phyloP scores from a whole-genome alignment of 345 rosid genomes.

The Gossypium rotundifolium region DNA sequence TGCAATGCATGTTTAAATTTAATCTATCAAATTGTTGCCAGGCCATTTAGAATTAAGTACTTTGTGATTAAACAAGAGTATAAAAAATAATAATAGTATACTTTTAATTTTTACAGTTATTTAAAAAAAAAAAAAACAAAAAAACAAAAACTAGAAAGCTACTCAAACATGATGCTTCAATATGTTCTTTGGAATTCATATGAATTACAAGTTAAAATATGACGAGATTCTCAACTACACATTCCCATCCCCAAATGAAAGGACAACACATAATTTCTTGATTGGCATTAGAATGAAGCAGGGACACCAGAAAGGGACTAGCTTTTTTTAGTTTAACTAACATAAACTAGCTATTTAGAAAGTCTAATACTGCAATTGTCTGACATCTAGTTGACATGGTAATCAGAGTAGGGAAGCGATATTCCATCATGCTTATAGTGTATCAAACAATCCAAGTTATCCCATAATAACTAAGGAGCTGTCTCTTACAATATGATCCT shows the following conservation, averaged over 20 bases:
- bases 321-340: neutral
- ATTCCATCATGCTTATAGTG: neutral
- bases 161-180: neutral
- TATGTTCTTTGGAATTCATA: neutral
- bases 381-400: neutral
- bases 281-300: neutral
- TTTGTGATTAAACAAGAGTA: neutral
- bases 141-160: neutral
- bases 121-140: neutral
- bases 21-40: neutral
- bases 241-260: neutral
- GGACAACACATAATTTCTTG: neutral
- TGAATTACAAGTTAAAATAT: neutral
- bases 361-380: neutral
- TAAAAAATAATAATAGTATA: neutral
- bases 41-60: neutral
- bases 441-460: neutral
- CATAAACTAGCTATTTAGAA: neutral
- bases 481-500: neutral
- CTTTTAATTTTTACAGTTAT: neutral
- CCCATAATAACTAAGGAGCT: neutral
- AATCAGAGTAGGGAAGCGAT: neutral
- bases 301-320: neutral
- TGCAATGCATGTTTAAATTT: neutral
- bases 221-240: neutral